These are phyloP conservation scores for Periconia sp. DNA, from an alignment of 2,329 filamentous ascomycete species.

Conservation along the genomic window DNA sequence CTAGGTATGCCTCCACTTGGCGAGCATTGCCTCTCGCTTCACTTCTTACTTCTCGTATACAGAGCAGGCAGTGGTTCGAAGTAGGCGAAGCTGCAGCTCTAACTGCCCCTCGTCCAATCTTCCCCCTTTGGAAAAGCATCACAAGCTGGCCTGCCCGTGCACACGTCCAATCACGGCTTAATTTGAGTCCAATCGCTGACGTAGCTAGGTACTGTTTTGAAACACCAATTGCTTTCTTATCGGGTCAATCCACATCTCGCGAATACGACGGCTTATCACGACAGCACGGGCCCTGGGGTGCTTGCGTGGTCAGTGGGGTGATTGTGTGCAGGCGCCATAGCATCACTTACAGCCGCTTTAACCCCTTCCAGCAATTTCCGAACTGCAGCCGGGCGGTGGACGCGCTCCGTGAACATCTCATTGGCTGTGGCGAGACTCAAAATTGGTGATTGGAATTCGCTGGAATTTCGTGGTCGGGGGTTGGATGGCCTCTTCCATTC, in stretches of 20 bases:
- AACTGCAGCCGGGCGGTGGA: background rate
- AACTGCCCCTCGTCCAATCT: background rate
- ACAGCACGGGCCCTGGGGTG: background rate
- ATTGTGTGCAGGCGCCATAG: background rate
- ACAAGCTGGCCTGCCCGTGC: no score
- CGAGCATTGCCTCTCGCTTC: background rate
- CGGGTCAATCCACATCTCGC: background rate
- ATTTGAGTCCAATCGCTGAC: no score
- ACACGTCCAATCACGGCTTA: no score
- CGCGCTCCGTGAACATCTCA: background rate
- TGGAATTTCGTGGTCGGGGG: conserved; percentile 12
- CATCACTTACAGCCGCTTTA: conserved; percentile 7
- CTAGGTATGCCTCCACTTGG: conserved; percentile 15
- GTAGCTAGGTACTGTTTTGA: background rate
- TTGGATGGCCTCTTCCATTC: conserved; percentile 1
- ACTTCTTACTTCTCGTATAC: background rate
- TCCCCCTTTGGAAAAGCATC: no score
- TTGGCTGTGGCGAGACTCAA: background rate
- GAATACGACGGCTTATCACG: conserved; percentile 2
- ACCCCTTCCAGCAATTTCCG: conserved; percentile 11
- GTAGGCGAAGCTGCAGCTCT: background rate
- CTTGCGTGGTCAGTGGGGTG: conserved; percentile 1
- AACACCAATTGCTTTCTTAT: background rate
- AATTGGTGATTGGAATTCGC: conserved; percentile 2
- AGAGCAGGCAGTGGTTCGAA: background rate